Conservation (phyloP, 441 rosid genomes). For the Viola pubescens region DNA sequence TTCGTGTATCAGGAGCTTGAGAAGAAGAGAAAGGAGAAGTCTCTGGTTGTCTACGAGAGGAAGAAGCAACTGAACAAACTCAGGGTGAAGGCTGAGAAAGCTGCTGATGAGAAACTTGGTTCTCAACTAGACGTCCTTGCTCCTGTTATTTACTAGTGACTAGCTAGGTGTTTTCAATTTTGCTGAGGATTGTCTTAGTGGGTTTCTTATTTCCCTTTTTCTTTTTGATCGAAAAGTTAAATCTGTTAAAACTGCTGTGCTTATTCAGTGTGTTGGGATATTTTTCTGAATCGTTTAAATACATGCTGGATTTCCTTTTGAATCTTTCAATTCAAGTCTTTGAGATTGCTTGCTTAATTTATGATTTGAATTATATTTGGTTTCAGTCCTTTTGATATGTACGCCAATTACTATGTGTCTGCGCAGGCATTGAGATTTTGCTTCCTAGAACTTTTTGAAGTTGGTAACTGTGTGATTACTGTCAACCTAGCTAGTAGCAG, state of each 20-base stretch:
- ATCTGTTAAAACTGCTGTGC: not conserved
- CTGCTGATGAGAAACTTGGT: slow-evolving; percentile 72
- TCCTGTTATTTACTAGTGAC: slow-evolving; percentile 31
- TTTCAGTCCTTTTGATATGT: no score
- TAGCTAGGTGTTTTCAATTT: slow-evolving; percentile 20
- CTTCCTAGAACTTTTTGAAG: no score
- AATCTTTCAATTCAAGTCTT: not conserved
- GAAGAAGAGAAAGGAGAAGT: slow-evolving; percentile 66
- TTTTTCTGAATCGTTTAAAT: not conserved
- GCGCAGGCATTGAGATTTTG: no score
- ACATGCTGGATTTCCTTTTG: not conserved
- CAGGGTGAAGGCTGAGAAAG: slow-evolving; percentile 57
- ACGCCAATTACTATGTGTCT: no score
- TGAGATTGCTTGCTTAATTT: no score
- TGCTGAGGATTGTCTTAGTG: slow-evolving; percentile 16
- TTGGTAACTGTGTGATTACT: no score
- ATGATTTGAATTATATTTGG: no score
- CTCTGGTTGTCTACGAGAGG: slow-evolving; percentile 54
- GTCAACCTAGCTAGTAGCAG: no score
- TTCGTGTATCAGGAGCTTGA: slow-evolving; percentile 47
- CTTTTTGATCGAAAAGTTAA: not conserved
- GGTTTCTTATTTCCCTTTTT: not conserved
- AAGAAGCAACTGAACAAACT: slow-evolving; percentile 71
- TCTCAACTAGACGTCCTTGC: slow-evolving; percentile 56
- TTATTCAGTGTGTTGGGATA: not conserved